Base-by-base conservation (phyloP, 2,329 filamentous ascomycete genomes). In the Esteya vermicola region DNA sequence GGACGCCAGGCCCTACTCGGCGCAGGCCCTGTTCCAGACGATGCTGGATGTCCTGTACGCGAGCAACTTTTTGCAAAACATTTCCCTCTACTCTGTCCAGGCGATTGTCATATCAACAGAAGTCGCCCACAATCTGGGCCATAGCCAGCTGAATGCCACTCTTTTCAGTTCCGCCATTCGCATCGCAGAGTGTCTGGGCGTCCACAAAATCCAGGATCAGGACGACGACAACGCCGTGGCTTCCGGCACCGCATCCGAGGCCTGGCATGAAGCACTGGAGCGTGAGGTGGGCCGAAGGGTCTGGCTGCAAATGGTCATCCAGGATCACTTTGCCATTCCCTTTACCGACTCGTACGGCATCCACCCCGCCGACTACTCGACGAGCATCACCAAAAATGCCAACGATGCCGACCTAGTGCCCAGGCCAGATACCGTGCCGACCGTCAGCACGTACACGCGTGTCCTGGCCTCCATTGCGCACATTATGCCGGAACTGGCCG, bases 291-390 rank as follows among this genome's bases (percentile, higher is more conserved):
- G 57, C 9, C 51, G 53, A 25, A 48, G 58, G 14, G 49, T 56
- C 6, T 61, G 58, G 58, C 54, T 54, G 43, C 57, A 61, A 42
- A 48, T 55, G 39, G 52, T 58, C 19, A 55, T 60, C 16, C 57
- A 60, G 42, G 57, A 60, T 42, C 52, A 59, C 41, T 59, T 54
- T 43, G 46, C 47, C 16, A 49, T 59, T 19, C 52, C 57, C 2
- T 60, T 60, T 39, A 59, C 57, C 21, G 57, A 60, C 25, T 51
- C 53, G 8, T 60, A 59, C 43, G 52, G 54, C 39, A 59, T 59
- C 28, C 51, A 52, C 14, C 57, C 54, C 1, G 43, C 49, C 33
- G 55, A 59, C 25, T 60, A 52, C 38, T 54, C 52, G 0, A 60
- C 58, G 1, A 45, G 45, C 9, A 38, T 50, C 5, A 56, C 57